Base-by-base conservation (phyloP, 305 asterid genomes). In the Ajuga reptans region DNA sequence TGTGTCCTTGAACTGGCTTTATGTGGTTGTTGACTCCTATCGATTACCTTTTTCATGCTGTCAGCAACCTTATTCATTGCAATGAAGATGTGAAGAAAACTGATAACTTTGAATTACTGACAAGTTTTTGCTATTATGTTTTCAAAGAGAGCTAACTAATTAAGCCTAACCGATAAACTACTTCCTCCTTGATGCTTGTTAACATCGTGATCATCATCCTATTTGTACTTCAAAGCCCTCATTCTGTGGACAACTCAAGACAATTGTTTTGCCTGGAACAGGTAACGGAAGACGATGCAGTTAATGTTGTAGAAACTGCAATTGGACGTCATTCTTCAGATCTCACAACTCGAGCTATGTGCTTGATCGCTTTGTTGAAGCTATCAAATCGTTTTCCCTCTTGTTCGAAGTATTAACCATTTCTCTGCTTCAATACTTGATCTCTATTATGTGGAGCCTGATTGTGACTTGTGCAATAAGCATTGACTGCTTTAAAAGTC, bases 251-350 rank as follows among this genome's bases (percentile, higher is more conserved):
- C 27, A 52, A 18, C 64, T 62, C 31, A 45, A 54, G 69, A 61
- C 58, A 53, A 50, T 51, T 62, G 46, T 24, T 46, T 74, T 73
- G 46, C 47, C 67, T 79, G 81, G 76, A 83, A 66, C 95, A 94
- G 99, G 96, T 94, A 45, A 86, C 95, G 1, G 98, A 91, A 80
- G 80, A 90, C 11, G 96, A 86, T 77, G 90, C 96, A 6, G 95
- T 94, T 83, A 91, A 89, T 85, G 82, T 89, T 64, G 86, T 91
- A 58, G 97, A 91, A 80, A 74, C 82, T 61, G 89, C 93, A 64
- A 75, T 86, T 64, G 84, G 82, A 58, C 81, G 78, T 65, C 84
- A 85, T 74, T 81, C 96, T 73, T 79, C 83, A 0, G 96, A 91
- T 82, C 84, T 89, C 71, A 86, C 93, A 50, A 89, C 96, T 73